Evolutionary conservation across 225 moss, liverwort and hornwort species (phyloP).

Genomic region (Asterella californica): DNA sequence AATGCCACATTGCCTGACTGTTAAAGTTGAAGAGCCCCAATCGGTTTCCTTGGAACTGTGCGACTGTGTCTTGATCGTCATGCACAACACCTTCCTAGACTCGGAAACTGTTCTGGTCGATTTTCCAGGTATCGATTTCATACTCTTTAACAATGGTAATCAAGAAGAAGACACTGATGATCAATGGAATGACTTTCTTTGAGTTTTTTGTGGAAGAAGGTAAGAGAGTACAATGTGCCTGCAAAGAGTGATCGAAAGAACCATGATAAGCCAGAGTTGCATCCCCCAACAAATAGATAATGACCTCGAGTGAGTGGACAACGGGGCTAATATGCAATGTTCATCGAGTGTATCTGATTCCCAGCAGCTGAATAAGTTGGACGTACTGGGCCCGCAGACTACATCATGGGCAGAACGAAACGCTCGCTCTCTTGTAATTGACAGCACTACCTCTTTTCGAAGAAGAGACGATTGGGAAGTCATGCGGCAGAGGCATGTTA

Average conservation of each 20-base stretch:
- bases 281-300: constrained; percentile 14
- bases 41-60: constrained; percentile 16
- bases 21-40: constrained; percentile 19
- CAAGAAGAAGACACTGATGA: constrained; percentile 16
- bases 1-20: constrained; percentile 16
- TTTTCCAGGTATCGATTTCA: constrained; percentile 19
- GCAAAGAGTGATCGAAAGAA: constrained; percentile 22
- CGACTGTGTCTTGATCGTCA: constrained; percentile 13
- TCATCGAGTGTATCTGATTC: constrained; percentile 25
- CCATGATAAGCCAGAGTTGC: constrained; percentile 21
- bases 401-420: constrained; percentile 14
- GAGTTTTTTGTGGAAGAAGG: constrained; percentile 22
- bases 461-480: constrained; percentile 26
- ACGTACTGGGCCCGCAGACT: constrained; percentile 14
- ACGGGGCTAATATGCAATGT: constrained; percentile 23
- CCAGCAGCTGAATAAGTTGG: constrained; percentile 26
- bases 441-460: constrained; percentile 24
- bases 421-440: constrained; percentile 21
- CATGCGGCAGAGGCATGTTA: constrained; percentile 47
- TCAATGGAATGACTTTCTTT: constrained; percentile 1
- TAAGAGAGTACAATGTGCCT: constrained; percentile 21
- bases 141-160: constrained; percentile 18
- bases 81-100: constrained; percentile 9
- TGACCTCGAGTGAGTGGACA: constrained; percentile 18
- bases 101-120: not conserved